These are phyloP conservation scores for Leccinum longicurvipes DNA, from an alignment of 768 basidiomycete genomes.

Conservation along the genomic window DNA sequence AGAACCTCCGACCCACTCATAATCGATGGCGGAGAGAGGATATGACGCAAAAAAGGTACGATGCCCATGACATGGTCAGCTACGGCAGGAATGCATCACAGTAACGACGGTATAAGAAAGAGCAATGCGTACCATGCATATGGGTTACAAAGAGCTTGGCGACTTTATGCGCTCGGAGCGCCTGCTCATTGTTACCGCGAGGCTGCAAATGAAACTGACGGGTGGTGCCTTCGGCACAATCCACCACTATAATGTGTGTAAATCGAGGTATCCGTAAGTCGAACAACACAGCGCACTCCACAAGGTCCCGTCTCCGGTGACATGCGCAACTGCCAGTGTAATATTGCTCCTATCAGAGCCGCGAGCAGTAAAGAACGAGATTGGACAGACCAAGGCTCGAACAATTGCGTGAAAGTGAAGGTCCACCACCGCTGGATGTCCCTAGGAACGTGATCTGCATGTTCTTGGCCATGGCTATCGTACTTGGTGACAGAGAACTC, in stretches of 20 bases:
- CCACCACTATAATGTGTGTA: conserved; percentile 54
- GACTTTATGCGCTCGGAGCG: conserved; percentile 46
- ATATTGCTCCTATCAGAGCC: conserved; percentile 1
- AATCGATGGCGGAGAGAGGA: conserved; percentile 47
- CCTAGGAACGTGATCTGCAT: conserved; percentile 72
- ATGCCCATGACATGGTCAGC: conserved; percentile 79
- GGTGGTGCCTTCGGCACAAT: conserved; percentile 79
- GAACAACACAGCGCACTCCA: conserved; percentile 53
- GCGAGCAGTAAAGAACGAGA: neutral
- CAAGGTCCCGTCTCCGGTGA: conserved; percentile 50
- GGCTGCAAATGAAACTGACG: conserved; percentile 65
- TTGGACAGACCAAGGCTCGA: conserved; percentile 48
- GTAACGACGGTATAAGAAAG: neutral
- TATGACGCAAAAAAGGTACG: conserved; percentile 58
- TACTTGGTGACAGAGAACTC: neutral
- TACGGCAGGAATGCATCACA: conserved; percentile 17
- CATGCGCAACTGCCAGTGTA: conserved; percentile 54
- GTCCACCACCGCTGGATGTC: conserved; percentile 75
- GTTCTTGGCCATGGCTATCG: conserved; percentile 32
- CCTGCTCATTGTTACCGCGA: conserved; percentile 21
- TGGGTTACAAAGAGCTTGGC: conserved; percentile 80
- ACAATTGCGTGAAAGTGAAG: conserved; percentile 68
- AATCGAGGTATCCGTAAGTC: neutral
- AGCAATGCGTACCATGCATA: conserved; percentile 59
- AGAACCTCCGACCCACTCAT: conserved; percentile 8